Evolutionary conservation across 306 rosid species (phyloP).

Genomic region (Fragaria ananassa): DNA sequence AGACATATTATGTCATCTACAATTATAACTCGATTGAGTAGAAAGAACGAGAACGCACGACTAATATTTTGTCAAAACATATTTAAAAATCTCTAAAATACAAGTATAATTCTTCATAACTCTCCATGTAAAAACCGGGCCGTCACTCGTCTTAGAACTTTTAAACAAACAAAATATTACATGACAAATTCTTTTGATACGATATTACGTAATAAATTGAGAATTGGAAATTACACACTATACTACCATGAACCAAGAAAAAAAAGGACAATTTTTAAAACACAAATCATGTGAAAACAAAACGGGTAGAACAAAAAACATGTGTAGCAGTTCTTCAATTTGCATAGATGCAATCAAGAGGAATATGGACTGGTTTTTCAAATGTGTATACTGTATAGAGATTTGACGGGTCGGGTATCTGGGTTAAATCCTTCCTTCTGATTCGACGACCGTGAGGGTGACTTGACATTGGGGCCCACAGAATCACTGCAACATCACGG

Average conservation of each 20-base stretch:
- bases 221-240: neutral
- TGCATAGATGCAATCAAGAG: neutral
- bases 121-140: too few species aligned
- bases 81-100: too few species aligned
- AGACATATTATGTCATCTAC: neutral
- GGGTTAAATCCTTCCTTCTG: neutral
- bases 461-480: slow-evolving; percentile 9
- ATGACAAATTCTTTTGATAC: too few species aligned
- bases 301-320: neutral
- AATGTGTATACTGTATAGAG: neutral
- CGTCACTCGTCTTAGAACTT: too few species aligned
- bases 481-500: slow-evolving; percentile 15
- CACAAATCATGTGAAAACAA: neutral
- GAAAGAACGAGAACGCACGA: too few species aligned
- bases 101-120: too few species aligned
- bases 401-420: slow-evolving; percentile 8
- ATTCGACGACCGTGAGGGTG: slow-evolving; percentile 23
- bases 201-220: neutral
- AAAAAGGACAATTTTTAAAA: neutral
- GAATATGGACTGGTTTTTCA: neutral
- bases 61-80: too few species aligned
- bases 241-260: neutral
- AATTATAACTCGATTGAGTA: too few species aligned
- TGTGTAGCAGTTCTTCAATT: neutral
- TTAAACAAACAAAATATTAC: neutral